These are phyloP conservation scores for Biancaea sappan DNA, from an alignment of 306 rosid genomes.

Conservation along the genomic window DNA sequence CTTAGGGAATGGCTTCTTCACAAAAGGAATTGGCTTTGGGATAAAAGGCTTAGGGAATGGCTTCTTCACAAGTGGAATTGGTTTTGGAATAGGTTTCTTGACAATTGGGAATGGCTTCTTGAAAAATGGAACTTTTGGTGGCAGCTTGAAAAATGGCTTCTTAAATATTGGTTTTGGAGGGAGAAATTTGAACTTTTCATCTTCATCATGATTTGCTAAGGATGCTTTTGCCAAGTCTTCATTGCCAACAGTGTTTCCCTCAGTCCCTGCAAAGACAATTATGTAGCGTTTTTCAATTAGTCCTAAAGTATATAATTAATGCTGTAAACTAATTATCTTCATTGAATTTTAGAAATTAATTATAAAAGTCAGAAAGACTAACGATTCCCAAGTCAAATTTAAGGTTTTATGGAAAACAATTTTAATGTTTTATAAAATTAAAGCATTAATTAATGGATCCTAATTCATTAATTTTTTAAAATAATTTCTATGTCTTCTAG, in stretches of 20 bases:
- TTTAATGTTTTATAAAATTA: no score
- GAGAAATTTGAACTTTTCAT: conserved; percentile 42
- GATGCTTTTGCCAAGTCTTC: conserved; percentile 22
- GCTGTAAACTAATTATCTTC: not conserved
- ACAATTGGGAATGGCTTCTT: conserved; percentile 13
- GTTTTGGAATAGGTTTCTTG: conserved; percentile 9
- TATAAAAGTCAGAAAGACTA: not conserved
- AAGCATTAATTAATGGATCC: no score
- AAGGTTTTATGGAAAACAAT: no score
- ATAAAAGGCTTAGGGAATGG: no score
- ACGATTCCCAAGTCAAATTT: no score
- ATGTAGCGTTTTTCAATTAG: not conserved
- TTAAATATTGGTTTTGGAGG: not conserved
- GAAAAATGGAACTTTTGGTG: not conserved
- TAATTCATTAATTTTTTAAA: no score
- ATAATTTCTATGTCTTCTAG: no score
- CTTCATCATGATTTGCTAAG: conserved; percentile 32
- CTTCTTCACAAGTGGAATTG: conserved; percentile 5
- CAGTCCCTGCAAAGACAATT: conserved; percentile 19
- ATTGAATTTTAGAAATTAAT: not conserved
- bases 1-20: conserved; percentile 10
- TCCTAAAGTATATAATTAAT: not conserved
- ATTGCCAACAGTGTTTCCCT: conserved; percentile 14
- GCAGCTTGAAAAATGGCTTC: conserved; percentile 12
- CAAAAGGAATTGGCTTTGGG: not conserved